phyloP scores from a whole-genome alignment of 2,329 filamentous ascomycete species.

The Didymosphaeria variabile region DNA sequence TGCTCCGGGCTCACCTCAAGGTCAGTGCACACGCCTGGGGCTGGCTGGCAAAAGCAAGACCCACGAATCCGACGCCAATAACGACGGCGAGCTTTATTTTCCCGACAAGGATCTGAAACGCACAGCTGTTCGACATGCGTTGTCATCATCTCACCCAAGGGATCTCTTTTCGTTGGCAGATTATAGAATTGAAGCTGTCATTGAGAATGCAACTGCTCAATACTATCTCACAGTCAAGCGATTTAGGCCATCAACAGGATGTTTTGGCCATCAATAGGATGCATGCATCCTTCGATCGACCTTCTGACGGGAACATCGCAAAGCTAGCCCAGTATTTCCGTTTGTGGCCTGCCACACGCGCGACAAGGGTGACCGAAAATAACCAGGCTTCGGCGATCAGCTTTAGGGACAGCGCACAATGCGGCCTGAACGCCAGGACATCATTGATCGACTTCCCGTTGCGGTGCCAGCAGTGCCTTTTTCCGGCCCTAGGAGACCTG shows the following conservation, averaged over 20 bases:
- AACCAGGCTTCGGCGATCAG: slow-evolving; percentile 6
- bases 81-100: neutral
- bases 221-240: neutral
- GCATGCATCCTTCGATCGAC: slow-evolving; percentile 9
- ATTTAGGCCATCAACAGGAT: neutral
- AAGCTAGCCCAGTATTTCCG: slow-evolving; percentile 1
- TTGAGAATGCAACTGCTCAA: neutral
- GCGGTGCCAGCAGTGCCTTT: neutral
- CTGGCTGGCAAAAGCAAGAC: slow-evolving; percentile 6
- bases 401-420: slow-evolving; percentile 3
- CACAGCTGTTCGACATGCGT: slow-evolving; percentile 10
- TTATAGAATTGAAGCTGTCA: neutral
- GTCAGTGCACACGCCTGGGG: slow-evolving; percentile 10
- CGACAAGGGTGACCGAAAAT: neutral
- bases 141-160: neutral
- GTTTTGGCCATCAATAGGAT: slow-evolving; percentile 1
- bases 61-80: slow-evolving; percentile 9
- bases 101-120: slow-evolving; percentile 8
- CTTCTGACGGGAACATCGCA: neutral
- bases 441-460: slow-evolving; percentile 2
- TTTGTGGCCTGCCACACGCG: neutral
- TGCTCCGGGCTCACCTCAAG: slow-evolving; percentile 2
- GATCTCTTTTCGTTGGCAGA: neutral
- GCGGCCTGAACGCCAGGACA: neutral
- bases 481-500: neutral